Evolutionary conservation across 2,329 filamentous ascomycete species (phyloP).

Genomic region (Sclerotinia subarctica): DNA sequence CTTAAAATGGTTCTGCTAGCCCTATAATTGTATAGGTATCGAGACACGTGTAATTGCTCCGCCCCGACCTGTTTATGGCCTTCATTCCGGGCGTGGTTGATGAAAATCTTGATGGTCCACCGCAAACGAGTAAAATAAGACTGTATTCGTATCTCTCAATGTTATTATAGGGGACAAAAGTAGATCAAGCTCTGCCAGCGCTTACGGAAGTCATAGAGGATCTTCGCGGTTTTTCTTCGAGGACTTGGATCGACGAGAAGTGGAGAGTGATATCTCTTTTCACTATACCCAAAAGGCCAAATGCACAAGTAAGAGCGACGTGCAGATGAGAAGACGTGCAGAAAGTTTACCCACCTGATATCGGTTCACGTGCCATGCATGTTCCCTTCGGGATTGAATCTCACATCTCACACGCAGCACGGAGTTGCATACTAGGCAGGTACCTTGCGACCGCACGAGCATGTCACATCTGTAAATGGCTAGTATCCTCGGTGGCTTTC

Average conservation of each 20-base stretch:
- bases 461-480: neutral
- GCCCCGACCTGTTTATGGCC: too few relatives aligned
- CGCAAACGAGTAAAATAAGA: too few relatives aligned
- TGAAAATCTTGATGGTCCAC: too few relatives aligned
- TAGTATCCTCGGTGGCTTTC: neutral
- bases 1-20: neutral
- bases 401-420: neutral
- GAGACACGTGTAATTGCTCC: too few relatives aligned
- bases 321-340: neutral
- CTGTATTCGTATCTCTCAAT: too few relatives aligned
- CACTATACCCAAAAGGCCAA: neutral
- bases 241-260: neutral
- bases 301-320: neutral
- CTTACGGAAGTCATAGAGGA: neutral
- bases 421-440: neutral
- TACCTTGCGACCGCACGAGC: too few relatives aligned
- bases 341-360: neutral
- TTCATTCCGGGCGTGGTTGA: too few relatives aligned
- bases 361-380: neutral
- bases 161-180: neutral
- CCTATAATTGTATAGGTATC: too few relatives aligned
- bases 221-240: neutral
- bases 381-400: neutral
- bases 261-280: neutral
- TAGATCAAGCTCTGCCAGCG: neutral